phyloP scores from a whole-genome alignment of 495 filamentous ascomycete species.

The Jackrogersella minutella region DNA sequence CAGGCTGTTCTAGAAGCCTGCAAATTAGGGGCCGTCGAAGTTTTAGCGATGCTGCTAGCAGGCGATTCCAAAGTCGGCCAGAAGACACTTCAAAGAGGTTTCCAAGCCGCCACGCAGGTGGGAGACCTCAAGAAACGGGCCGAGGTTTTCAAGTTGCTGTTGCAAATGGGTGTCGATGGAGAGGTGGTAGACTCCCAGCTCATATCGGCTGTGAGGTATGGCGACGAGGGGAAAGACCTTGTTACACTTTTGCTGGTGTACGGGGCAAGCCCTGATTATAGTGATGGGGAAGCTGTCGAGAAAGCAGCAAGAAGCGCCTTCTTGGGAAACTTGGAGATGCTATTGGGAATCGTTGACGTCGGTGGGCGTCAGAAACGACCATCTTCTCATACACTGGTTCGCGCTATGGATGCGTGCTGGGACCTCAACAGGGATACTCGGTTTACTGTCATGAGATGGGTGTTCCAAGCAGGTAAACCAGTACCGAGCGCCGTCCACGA shows the following conservation, averaged over 20 bases:
- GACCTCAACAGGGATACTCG: constrained; percentile 51
- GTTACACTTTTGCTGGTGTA: constrained; percentile 53
- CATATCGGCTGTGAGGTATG: constrained; percentile 53
- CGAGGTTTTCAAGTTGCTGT: constrained; percentile 51
- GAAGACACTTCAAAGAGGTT: constrained; percentile 49
- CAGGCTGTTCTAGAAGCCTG: constrained; percentile 57
- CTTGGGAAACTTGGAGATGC: constrained; percentile 53
- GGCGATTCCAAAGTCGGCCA: constrained; percentile 43
- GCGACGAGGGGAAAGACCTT: constrained; percentile 51
- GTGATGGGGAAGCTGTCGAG: constrained; percentile 57
- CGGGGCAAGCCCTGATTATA: constrained; percentile 55
- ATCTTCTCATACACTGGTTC: constrained; percentile 48
- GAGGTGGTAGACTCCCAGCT: constrained; percentile 56
- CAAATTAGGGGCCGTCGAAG: constrained; percentile 47
- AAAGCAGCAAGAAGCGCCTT: constrained; percentile 53
- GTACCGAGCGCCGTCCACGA: constrained; percentile 51
- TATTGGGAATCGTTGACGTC: constrained; percentile 50
- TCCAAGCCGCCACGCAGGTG: constrained; percentile 55
- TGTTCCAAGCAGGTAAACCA: constrained; percentile 54
- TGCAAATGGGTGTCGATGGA: constrained; percentile 51
- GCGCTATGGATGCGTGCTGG: constrained; percentile 55
- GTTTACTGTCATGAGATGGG: constrained; percentile 53
- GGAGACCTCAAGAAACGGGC: constrained; percentile 50
- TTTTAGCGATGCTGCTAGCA: constrained; percentile 53
- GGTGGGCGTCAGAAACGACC: constrained; percentile 46